phyloP scores from a whole-genome alignment of 2,329 filamentous ascomycete species.

The Colletotrichum kahawae region DNA sequence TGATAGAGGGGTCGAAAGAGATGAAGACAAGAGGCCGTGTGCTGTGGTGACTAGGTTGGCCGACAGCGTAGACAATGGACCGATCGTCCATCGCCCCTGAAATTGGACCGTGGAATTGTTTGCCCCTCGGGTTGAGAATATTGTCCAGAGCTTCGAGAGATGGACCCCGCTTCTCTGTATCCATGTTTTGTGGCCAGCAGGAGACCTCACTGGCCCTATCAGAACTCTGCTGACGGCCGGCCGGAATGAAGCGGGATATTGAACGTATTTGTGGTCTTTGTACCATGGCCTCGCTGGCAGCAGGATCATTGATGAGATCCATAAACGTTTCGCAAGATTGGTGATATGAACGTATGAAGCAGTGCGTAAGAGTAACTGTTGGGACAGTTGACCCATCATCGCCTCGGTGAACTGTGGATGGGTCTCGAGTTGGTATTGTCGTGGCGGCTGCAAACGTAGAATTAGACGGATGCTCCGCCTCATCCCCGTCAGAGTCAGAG shows the following conservation, averaged over 20 bases:
- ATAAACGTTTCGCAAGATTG: constrained; percentile 58
- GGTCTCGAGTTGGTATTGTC: constrained; percentile 34
- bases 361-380: constrained; percentile 57
- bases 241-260: neutral
- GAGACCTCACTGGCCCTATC: neutral
- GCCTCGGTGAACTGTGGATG: constrained; percentile 51
- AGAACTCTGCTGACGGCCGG: neutral
- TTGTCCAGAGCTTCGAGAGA: constrained; percentile 31
- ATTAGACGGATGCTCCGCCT: neutral
- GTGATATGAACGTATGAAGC: constrained; percentile 61
- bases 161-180: neutral
- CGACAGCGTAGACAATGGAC: constrained; percentile 49
- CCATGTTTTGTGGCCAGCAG: constrained; percentile 29
- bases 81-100: constrained; percentile 51
- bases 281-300: constrained; percentile 29
- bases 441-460: neutral
- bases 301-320: constrained; percentile 61
- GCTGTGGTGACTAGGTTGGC: constrained; percentile 24
- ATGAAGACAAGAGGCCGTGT: constrained; percentile 44
- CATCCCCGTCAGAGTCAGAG: neutral
- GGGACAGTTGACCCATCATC: constrained; percentile 44
- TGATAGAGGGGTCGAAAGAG: constrained; percentile 46
- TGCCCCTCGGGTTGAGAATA: constrained; percentile 42
- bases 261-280: constrained; percentile 51
- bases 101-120: constrained; percentile 36